Evolutionary conservation across 2,329 filamentous ascomycete genomes (phyloP).

Genomic region (Paracoccidioides brasiliensis): DNA sequence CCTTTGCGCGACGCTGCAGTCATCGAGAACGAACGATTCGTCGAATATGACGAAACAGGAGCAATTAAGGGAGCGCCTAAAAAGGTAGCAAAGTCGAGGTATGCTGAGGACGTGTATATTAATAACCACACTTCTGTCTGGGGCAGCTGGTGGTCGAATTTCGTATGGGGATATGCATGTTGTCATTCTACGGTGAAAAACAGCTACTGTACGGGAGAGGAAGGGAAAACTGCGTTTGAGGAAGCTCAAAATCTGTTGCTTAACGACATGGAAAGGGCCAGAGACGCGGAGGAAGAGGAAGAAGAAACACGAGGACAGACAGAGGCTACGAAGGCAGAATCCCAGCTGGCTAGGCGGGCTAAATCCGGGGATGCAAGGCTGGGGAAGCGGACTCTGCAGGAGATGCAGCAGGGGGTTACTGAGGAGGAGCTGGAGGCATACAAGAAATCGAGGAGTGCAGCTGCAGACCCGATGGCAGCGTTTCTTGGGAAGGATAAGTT

Average conservation of each 20-base stretch:
- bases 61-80: conserved; percentile 77
- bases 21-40: conserved; percentile 69
- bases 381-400: conserved; percentile 63
- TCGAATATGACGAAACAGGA: conserved; percentile 89
- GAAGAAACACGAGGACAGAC: conserved; percentile 13
- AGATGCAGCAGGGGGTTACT: conserved; percentile 64
- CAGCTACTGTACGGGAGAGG: conserved; percentile 91
- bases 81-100: conserved; percentile 72
- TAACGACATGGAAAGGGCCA: conserved; percentile 15
- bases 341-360: conserved; percentile 4
- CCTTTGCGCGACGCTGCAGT: conserved; percentile 55
- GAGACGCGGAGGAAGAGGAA: conserved; percentile 12
- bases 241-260: conserved; percentile 53
- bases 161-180: conserved; percentile 91
- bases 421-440: conserved; percentile 83
- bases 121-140: conserved; percentile 90
- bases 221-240: conserved; percentile 68
- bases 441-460: conserved; percentile 57
- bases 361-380: conserved; percentile 10
- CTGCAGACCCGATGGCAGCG: conserved; percentile 77
- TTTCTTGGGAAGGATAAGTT: conserved; percentile 63
- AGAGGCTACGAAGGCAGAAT: conserved; percentile 20
- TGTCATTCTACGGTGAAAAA: conserved; percentile 92
- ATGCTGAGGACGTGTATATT: conserved; percentile 70
- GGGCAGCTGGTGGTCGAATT: conserved; percentile 96